Evolutionary conservation across 2,329 filamentous ascomycete species (phyloP).

Genomic region (Penicillium rolfsii): DNA sequence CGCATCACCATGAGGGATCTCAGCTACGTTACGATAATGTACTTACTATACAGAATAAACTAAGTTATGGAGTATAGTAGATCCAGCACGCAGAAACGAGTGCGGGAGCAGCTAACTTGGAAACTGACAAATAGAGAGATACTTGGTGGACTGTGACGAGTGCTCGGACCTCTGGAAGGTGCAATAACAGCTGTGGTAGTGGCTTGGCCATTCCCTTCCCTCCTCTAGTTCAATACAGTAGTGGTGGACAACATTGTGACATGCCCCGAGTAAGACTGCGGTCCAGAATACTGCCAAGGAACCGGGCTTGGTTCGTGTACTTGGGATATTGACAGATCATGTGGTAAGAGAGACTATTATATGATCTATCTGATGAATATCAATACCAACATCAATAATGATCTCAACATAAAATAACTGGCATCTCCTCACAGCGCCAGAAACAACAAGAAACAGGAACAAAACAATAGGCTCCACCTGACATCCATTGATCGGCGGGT

Average conservation of each 20-base stretch:
- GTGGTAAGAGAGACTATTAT: neutral
- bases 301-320: neutral
- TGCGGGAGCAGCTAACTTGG: neutral
- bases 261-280: too few relatives aligned
- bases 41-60: neutral
- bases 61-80: too few relatives aligned
- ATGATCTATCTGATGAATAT: neutral
- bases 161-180: neutral
- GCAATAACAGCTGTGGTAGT: neutral
- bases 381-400: neutral
- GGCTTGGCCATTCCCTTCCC: neutral
- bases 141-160: neutral
- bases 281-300: neutral
- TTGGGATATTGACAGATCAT: neutral
- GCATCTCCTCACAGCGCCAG: conserved; percentile 9
- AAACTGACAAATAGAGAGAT: neutral
- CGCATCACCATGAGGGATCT: neutral
- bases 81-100: too few relatives aligned
- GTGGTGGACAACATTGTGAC: too few relatives aligned
- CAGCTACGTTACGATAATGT: neutral
- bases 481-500: conserved; percentile 13
- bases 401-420: neutral
- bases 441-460: neutral
- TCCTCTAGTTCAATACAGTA: neutral
- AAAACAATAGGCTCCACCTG: conserved; percentile 7